These are phyloP conservation scores for Ophiostoma triangulosporum DNA, from an alignment of 2,329 filamentous ascomycete genomes.

Conservation along the genomic window DNA sequence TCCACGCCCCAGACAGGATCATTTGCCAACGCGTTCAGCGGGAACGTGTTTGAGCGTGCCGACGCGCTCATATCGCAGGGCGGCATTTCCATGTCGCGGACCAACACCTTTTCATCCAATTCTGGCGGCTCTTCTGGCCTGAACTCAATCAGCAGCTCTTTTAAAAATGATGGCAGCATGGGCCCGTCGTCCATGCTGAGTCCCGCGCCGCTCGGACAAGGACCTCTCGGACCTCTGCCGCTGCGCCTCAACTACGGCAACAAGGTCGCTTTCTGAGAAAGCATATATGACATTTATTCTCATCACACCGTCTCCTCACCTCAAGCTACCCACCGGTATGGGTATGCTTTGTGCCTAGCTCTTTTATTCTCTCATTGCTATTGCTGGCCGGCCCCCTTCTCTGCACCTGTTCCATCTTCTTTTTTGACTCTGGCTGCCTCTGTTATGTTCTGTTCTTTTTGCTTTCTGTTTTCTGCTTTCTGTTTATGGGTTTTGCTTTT, in stretches of 20 bases:
- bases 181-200: slow-evolving; percentile 19
- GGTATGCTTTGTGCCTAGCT: background rate
- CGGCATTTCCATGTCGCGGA: slow-evolving; percentile 43
- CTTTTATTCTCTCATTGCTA: no score
- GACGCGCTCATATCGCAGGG: slow-evolving; percentile 44
- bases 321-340: no score
- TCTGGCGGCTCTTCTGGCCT: slow-evolving; percentile 41
- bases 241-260: slow-evolving; percentile 20
- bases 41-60: slow-evolving; percentile 47
- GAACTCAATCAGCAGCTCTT: slow-evolving; percentile 12
- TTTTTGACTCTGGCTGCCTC: background rate
- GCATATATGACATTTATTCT: background rate
- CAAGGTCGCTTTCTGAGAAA: slow-evolving; percentile 19
- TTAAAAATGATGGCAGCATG: slow-evolving; percentile 18
- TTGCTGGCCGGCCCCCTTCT: no score
- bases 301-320: background rate
- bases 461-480: background rate
- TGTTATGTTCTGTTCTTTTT: background rate
- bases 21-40: slow-evolving; percentile 40
- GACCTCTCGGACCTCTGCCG: slow-evolving; percentile 15
- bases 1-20: slow-evolving; percentile 49
- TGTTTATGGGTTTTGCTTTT: no score
- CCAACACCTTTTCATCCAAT: slow-evolving; percentile 46
- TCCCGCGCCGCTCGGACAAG: slow-evolving; percentile 14
- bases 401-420: background rate